Base-by-base conservation (phyloP, 257 asterid genomes). In the Ophiorrhiza pumila region DNA sequence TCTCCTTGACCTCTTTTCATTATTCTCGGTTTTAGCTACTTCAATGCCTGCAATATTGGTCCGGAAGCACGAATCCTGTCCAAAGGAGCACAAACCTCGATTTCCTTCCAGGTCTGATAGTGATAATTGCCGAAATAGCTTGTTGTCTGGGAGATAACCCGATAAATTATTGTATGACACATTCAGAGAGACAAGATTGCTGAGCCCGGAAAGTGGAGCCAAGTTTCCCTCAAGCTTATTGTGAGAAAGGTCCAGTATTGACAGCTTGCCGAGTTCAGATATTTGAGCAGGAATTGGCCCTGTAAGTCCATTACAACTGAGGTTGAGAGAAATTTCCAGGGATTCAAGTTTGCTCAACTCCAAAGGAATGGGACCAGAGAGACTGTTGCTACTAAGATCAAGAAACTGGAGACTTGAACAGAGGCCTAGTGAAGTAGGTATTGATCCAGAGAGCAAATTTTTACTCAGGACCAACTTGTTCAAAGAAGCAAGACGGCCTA, bases 361-460 rank as follows among this genome's bases (percentile, higher is more conserved):
- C 31, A 49, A 18, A 13, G 88, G 88, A 59, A 84, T 79, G 47
- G 62, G 2, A 0, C 88, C 88, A 1, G 77, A 78, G 57, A 84
- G 85, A 45, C 69, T 45, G 47, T 84, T 84, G 77, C 75, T 76
- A 68, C 88, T 81, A 62, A 84, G 82, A 76, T 84, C 88, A 49
- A 84, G 84, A 57, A 78, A 56, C 69, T 84, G 88, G 22, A 84
- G 85, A 50, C 77, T 78, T 46, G 84, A 84, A 64, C 88, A 84
- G 11, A 81, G 76, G 49, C 85, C 84, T 2, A 84, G 46, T 31
- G 85, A 81, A 22, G 82, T 68, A 57, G 88, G 85, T 78, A 84
- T 81, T 7, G 75, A 66, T 45, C 88, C 88, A 25, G 88, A 79
- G 59, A 84, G 76, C 8, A 61, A 47, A 66, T 84, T 84, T 70